phyloP scores from a whole-genome alignment of 2,329 filamentous ascomycete genomes.

The Colletotrichum orbiculare region DNA sequence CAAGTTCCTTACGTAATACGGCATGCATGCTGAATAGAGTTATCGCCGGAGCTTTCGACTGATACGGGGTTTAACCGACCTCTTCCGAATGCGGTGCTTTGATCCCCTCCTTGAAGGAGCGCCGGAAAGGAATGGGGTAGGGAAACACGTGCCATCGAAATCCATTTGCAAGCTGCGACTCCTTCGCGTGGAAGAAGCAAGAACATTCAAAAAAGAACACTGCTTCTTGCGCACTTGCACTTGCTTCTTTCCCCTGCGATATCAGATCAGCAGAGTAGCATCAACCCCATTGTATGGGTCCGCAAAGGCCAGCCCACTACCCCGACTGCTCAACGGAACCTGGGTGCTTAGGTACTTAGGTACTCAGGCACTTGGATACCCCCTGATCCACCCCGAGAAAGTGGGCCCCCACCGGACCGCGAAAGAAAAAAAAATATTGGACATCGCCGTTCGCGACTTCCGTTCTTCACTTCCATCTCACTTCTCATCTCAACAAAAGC shows the following conservation, averaged over 20 bases:
- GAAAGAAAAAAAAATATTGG: constrained; percentile 33
- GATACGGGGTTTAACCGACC: constrained; percentile 31
- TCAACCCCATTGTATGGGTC: neutral
- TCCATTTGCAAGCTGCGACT: too few relatives aligned
- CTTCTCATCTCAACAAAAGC: constrained; percentile 16
- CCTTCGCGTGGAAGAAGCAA: too few relatives aligned
- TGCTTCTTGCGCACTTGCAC: too few relatives aligned
- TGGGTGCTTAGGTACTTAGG: neutral
- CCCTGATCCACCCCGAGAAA: constrained; percentile 37
- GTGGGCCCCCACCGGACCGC: constrained; percentile 30
- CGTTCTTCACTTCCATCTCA: neutral
- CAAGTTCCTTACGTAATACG: too few relatives aligned
- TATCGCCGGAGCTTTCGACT: constrained; percentile 1
- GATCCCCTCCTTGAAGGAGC: constrained; percentile 1
- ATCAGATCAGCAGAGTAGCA: too few relatives aligned
- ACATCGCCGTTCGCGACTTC: constrained; percentile 12
- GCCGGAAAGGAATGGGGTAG: too few relatives aligned
- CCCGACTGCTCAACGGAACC: constrained; percentile 16
- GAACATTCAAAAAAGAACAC: too few relatives aligned
- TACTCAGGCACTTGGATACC: neutral
- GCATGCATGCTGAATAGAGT: neutral
- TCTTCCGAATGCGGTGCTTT: constrained; percentile 19
- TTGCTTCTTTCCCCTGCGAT: too few relatives aligned
- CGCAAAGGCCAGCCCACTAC: constrained; percentile 23
- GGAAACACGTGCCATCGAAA: too few relatives aligned